These are phyloP conservation scores for Platanthera zijinensis DNA, from an alignment of 106 monocot species.

Conservation along the genomic window DNA sequence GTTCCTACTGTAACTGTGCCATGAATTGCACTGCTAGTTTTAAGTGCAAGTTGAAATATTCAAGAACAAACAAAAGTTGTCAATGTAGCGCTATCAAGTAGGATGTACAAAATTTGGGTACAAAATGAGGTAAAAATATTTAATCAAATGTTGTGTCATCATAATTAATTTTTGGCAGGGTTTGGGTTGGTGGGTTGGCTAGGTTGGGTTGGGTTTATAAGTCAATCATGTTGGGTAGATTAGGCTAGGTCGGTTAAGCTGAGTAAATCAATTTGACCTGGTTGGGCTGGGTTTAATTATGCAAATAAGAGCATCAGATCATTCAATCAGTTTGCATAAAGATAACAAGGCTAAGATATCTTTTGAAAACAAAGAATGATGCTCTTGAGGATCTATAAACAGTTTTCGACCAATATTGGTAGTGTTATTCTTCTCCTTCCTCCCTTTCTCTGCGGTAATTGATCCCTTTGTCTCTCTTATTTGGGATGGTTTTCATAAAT, in stretches of 20 bases:
- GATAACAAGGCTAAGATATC: no score
- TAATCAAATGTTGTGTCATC: background rate
- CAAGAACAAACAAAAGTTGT: background rate
- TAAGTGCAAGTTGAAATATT: background rate
- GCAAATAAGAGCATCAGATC: no score
- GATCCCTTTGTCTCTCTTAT: background rate
- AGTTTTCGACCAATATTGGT: background rate
- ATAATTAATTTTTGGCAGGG: background rate
- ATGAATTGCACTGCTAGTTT: background rate
- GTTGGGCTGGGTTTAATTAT: background rate
- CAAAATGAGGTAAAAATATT: background rate
- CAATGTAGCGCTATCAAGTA: background rate
- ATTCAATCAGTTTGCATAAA: no score
- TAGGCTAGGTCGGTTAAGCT: background rate
- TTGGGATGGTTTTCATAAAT: background rate
- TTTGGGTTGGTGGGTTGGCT: background rate
- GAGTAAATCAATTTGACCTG: background rate
- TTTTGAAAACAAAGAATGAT: no score
- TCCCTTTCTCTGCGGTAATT: background rate
- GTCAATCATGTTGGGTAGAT: background rate
- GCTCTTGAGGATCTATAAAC: no score
- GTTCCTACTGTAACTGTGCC: background rate
- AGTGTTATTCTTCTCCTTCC: background rate
- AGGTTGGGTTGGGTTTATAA: background rate
- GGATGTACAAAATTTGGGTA: background rate